Conservation (phyloP, 2,329 filamentous ascomycete species). For the Neoscytalidium dimidiatum region DNA sequence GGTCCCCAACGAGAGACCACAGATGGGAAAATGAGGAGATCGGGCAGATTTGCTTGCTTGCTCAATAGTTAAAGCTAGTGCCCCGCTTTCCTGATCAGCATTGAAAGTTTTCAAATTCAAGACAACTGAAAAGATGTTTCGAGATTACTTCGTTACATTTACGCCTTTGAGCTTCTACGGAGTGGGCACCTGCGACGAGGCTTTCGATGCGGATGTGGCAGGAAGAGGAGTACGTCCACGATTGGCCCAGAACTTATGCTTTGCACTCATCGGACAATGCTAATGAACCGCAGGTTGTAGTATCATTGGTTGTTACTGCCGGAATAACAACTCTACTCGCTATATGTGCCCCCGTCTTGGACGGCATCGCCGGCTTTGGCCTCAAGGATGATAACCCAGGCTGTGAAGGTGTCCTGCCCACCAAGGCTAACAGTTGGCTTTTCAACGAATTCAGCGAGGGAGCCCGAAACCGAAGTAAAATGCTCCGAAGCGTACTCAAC, state of each 20-base stretch:
- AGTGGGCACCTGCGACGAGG: not conserved
- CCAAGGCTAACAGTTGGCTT: conserved; percentile 24
- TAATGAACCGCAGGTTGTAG: conserved; percentile 27
- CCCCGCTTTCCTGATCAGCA: no score
- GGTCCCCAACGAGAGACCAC: no score
- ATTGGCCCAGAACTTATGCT: no score
- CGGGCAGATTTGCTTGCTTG: no score
- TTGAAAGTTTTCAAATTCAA: no score
- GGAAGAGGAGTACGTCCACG: not conserved
- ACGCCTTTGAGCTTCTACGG: not conserved
- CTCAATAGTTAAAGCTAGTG: no score
- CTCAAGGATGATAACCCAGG: not conserved
- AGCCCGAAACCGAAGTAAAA: not conserved
- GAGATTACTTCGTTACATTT: not conserved
- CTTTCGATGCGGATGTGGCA: not conserved
- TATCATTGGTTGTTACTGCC: conserved; percentile 34
- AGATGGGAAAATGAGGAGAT: no score
- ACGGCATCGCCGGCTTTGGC: conserved; percentile 29
- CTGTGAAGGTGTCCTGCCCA: not conserved
- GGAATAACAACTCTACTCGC: conserved; percentile 31
- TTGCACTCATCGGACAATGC: not conserved
- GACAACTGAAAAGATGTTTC: not conserved
- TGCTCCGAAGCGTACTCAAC: conserved; percentile 32
- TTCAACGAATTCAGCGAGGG: conserved; percentile 32
- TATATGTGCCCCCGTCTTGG: conserved; percentile 35